Conservation (phyloP, 805 yeast species). For the Metschnikowia lachancei region DNA sequence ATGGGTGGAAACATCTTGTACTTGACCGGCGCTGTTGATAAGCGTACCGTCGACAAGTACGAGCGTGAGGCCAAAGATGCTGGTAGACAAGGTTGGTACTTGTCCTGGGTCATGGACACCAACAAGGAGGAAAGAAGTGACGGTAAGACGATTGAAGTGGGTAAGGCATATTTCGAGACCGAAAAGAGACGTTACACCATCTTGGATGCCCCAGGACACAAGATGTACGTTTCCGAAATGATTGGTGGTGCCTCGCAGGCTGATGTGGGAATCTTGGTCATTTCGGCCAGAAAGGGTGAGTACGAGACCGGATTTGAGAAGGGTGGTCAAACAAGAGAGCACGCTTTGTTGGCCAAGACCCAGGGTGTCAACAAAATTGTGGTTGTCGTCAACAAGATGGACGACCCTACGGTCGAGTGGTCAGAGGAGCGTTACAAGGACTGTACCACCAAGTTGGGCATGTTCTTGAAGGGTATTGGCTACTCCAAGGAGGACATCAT, state of each 20-base stretch:
- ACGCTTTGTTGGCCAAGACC: constrained; percentile 93
- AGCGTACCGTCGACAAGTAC: constrained; percentile 96
- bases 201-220: constrained; percentile 99
- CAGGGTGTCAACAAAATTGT: constrained; percentile 95
- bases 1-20: constrained; percentile 97
- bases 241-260: constrained; percentile 99
- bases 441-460: constrained; percentile 79
- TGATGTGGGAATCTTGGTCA: constrained; percentile 95
- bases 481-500: constrained; percentile 81
- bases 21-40: constrained; percentile 95
- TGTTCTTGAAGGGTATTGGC: constrained; percentile 84
- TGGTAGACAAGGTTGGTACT: constrained; percentile 99
- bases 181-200: constrained; percentile 97
- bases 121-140: constrained; percentile 98
- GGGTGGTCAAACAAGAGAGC: constrained; percentile 99
- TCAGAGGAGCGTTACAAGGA: constrained; percentile 94
- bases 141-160: constrained; percentile 99
- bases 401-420: constrained; percentile 96
- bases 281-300: constrained; percentile 98
- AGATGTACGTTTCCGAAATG: constrained; percentile 98
- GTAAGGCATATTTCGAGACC: constrained; percentile 96
- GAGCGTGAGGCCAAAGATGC: constrained; percentile 99
- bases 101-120: constrained; percentile 99
- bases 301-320: constrained; percentile 98
- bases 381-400: constrained; percentile 97